Conservation (phyloP, 192 early-diverging fungal species). For the Dissophora globulifera region DNA sequence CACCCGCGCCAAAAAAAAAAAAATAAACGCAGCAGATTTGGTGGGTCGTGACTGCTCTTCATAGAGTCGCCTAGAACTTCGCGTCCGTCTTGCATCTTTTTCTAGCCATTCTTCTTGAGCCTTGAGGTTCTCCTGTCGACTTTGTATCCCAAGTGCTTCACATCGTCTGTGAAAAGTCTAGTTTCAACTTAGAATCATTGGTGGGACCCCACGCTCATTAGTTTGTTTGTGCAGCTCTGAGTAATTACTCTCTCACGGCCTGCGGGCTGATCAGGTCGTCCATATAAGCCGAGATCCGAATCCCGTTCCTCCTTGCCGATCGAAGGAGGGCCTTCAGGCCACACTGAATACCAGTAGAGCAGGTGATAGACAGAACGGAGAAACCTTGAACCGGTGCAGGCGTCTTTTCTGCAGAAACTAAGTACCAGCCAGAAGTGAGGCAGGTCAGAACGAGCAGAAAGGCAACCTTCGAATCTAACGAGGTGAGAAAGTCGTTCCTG, state of each 20-base stretch:
- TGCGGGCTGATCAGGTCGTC: conserved; percentile 32
- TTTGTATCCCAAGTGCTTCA: too few relatives aligned
- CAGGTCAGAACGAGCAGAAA: background rate
- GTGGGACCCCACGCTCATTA: too few relatives aligned
- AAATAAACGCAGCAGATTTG: too few relatives aligned
- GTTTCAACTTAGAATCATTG: too few relatives aligned
- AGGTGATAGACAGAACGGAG: conserved; percentile 4
- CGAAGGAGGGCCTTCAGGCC: conserved; percentile 20
- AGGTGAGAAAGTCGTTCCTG: background rate
- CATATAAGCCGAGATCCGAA: conserved; percentile 31
- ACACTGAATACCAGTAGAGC: conserved; percentile 27
- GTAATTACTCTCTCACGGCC: background rate
- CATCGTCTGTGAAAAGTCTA: too few relatives aligned
- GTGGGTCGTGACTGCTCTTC: too few relatives aligned
- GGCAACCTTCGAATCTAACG: background rate
- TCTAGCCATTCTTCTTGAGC: too few relatives aligned
- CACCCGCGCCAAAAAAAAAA: too few relatives aligned
- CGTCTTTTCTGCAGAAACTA: background rate
- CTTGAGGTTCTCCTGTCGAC: too few relatives aligned
- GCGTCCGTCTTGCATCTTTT: too few relatives aligned
- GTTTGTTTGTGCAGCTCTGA: background rate
- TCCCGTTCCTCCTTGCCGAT: conserved; percentile 36
- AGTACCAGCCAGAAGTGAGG: background rate
- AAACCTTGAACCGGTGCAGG: conserved; percentile 2
- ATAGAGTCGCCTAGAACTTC: too few relatives aligned